phyloP scores from a whole-genome alignment of 495 filamentous ascomycete genomes.

The Hypoxylon cercidicola region DNA sequence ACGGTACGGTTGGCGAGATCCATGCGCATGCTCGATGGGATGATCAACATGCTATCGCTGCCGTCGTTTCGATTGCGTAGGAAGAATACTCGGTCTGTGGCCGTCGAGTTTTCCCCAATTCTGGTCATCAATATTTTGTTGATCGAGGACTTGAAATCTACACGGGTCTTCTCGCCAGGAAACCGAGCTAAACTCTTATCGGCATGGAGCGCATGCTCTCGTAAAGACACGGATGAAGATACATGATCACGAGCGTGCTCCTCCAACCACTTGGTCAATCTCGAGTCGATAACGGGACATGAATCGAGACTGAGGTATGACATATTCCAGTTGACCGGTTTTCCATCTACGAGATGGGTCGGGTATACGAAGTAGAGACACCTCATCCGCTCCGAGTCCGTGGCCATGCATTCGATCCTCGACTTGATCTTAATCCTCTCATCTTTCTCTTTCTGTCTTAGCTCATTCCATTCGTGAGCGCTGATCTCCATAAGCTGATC shows the following conservation, averaged over 20 bases:
- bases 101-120: slow-evolving; percentile 1
- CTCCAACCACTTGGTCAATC: not conserved
- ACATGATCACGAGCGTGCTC: slow-evolving; percentile 14
- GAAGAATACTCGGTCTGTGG: not conserved
- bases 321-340: slow-evolving; percentile 23
- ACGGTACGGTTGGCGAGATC: slow-evolving; percentile 52
- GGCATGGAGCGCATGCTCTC: slow-evolving; percentile 51
- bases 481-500: slow-evolving; percentile 1
- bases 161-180: slow-evolving; percentile 36
- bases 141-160: slow-evolving; percentile 59
- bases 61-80: slow-evolving; percentile 4
- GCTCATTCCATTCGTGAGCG: not conserved
- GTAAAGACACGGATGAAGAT: slow-evolving; percentile 40
- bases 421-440: not conserved
- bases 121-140: slow-evolving; percentile 50
- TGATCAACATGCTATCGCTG: slow-evolving; percentile 48
- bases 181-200: slow-evolving; percentile 1
- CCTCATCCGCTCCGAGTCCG: not conserved
- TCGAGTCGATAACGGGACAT: slow-evolving; percentile 10
- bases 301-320: slow-evolving; percentile 20
- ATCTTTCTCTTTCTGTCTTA: slow-evolving; percentile 6
- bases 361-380: slow-evolving; percentile 9
- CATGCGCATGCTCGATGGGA: slow-evolving; percentile 50
- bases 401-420: not conserved
- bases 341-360: slow-evolving; percentile 1